phyloP scores from a whole-genome alignment of 2,329 filamentous ascomycete genomes.

The Emydomyces testavorans region DNA sequence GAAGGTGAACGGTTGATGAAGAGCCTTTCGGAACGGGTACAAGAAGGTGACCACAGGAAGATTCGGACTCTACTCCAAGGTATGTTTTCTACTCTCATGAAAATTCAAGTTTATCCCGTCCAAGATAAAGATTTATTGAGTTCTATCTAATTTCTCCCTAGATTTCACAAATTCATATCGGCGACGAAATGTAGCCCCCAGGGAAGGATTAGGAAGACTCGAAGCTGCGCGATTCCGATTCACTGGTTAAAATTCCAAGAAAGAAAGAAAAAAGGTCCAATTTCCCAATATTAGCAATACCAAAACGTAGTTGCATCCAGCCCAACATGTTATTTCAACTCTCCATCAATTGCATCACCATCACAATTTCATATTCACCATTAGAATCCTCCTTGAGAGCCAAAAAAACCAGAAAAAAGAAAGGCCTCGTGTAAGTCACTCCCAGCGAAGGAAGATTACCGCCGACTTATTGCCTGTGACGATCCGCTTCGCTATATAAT shows the following conservation, averaged over 20 bases:
- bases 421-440: background rate
- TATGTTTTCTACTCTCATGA: constrained; percentile 16
- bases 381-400: too few relatives aligned
- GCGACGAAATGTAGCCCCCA: constrained; percentile 83
- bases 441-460: background rate
- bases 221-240: constrained; percentile 85
- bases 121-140: background rate
- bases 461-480: too few relatives aligned
- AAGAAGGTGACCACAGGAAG: constrained; percentile 58
- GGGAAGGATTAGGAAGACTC: constrained; percentile 77
- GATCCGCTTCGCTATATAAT: too few relatives aligned
- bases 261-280: background rate
- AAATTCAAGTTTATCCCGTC: background rate
- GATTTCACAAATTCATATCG: constrained; percentile 96
- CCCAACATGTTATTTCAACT: constrained; percentile 2
- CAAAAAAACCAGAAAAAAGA: background rate
- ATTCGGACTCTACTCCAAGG: constrained; percentile 71
- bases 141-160: constrained; percentile 15
- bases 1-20: constrained; percentile 72
- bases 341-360: background rate
- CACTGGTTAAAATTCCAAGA: constrained; percentile 38
- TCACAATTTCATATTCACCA: background rate
- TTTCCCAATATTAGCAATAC: background rate
- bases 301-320: constrained; percentile 1
- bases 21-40: constrained; percentile 68